These are phyloP conservation scores for Suhomyces maxii DNA, from an alignment of 1,139 yeast genomes.

Conservation along the genomic window DNA sequence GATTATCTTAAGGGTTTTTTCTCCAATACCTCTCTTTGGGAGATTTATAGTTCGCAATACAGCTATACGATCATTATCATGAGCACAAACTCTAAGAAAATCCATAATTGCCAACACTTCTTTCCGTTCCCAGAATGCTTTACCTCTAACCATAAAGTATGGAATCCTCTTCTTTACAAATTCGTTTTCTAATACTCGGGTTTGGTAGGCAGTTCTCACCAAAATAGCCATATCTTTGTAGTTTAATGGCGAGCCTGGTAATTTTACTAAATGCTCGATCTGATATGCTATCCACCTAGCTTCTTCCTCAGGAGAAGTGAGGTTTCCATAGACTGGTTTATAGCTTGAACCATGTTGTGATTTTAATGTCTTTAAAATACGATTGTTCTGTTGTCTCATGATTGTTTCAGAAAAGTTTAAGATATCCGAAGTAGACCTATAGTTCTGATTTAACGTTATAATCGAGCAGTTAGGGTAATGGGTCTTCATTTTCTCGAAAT, in stretches of 20 bases:
- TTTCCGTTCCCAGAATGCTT: constrained; percentile 75
- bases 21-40: constrained; percentile 76
- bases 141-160: constrained; percentile 66
- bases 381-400: constrained; percentile 59
- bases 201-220: constrained; percentile 60
- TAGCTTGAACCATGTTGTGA: constrained; percentile 46
- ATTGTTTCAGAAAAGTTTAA: constrained; percentile 63
- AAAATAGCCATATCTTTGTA: constrained; percentile 69
- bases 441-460: constrained; percentile 64
- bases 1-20: constrained; percentile 46
- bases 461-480: constrained; percentile 36
- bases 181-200: constrained; percentile 61
- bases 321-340: constrained; percentile 49
- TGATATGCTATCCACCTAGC: constrained; percentile 60
- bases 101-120: constrained; percentile 67
- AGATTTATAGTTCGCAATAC: constrained; percentile 54
- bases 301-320: constrained; percentile 49
- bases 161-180: constrained; percentile 58
- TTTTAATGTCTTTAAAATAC: constrained; percentile 43
- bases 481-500: constrained; percentile 60
- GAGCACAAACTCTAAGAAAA: constrained; percentile 60
- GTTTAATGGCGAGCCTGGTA: constrained; percentile 38
- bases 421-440: constrained; percentile 74
- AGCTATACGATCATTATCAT: constrained; percentile 60
- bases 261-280: constrained; percentile 43